Evolutionary conservation across 2,329 filamentous ascomycete genomes (phyloP), one percentile per base, ranked within the genome.

Genomic region (Scedosporium minutisporum): DNA sequence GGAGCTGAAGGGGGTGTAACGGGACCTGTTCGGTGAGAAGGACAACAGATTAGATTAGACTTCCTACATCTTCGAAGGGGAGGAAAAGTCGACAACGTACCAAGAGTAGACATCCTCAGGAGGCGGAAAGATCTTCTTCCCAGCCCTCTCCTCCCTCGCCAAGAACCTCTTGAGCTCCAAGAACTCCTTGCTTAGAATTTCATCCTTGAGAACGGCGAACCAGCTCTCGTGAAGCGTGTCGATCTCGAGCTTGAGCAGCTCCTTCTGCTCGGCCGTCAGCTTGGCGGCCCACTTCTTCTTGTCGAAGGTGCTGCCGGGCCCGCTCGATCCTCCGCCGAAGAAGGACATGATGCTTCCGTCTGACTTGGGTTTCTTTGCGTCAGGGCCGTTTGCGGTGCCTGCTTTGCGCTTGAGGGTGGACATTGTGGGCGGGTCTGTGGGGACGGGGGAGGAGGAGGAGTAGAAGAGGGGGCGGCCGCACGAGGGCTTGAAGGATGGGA

Each of bases 71-170:
- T 23, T 41, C 9, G 16, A 25, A 57, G 53, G 14, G 58, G 23
- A 33, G 7, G 53, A 23, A n/a, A 51, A 21, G 41, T 57, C 46
- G 58, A 57, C 55, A 57, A 69, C 81, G 63, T 80, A 96, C 95
- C 95, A 99, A 66, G 91, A 95, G 76, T 99, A 99, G 12, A 99
- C 86, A 69, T 99, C 93, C 66, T 91, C 83, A 68, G 86, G 81
- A 0, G 93, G 93, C 3, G 95, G 95, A 69, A 96, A 99, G 67
- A 96, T 84, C 70, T 88, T 93, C 75, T 87, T 88, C 2, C 88
- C 87, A 1, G 82, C 80, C 16, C 83, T 82, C 61, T 87, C 83
- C 77, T 99, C 95, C 62, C 83, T 83, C 70, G 90, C 87, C 62
- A 99, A 77, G 74, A 97, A 99, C 60, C 83, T 82, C 80, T 99